phyloP scores from a whole-genome alignment of 2,329 filamentous ascomycete species.

The Colletotrichum lentis region DNA sequence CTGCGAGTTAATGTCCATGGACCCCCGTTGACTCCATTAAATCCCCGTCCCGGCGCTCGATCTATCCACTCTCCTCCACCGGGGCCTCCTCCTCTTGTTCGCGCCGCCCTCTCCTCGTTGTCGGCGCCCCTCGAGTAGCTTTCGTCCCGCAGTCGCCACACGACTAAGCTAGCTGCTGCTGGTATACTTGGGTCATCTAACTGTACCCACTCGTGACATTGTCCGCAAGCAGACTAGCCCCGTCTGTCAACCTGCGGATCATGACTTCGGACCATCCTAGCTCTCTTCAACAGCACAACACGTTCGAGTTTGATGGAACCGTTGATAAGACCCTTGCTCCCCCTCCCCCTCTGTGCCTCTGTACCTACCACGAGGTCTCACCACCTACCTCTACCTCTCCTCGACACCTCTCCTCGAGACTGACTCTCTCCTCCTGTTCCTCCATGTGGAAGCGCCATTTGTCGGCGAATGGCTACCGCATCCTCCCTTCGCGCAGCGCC shows the following conservation, averaged over 20 bases:
- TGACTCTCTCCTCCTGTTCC: conserved; percentile 34
- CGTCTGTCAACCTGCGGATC: conserved; percentile 38
- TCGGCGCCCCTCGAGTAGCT: conserved; percentile 18
- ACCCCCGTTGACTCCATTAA: conserved; percentile 24
- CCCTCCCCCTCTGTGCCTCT: conserved; percentile 12
- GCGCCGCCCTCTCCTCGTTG: conserved; percentile 13
- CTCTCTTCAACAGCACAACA: conserved; percentile 30
- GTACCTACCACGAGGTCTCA: not conserved
- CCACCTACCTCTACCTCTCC: conserved; percentile 12
- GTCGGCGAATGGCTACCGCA: conserved; percentile 41
- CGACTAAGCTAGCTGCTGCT: conserved; percentile 26
- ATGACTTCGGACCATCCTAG: conserved; percentile 38
- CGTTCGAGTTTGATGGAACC: conserved; percentile 31
- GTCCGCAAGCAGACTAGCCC: conserved; percentile 39
- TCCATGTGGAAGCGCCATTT: conserved; percentile 36
- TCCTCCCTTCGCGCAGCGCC: conserved; percentile 35
- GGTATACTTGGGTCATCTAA: conserved; percentile 31
- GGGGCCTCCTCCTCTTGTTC: conserved; percentile 18
- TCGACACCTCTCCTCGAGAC: conserved; percentile 11
- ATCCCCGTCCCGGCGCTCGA: conserved; percentile 27
- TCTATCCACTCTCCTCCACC: conserved; percentile 22
- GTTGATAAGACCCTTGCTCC: conserved; percentile 35
- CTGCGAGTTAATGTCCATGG: conserved; percentile 32
- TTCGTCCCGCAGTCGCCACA: conserved; percentile 32
- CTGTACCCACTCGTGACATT: conserved; percentile 40